Conservation (phyloP, 2,329 filamentous ascomycete species). For the Karstenula rhodostoma region DNA sequence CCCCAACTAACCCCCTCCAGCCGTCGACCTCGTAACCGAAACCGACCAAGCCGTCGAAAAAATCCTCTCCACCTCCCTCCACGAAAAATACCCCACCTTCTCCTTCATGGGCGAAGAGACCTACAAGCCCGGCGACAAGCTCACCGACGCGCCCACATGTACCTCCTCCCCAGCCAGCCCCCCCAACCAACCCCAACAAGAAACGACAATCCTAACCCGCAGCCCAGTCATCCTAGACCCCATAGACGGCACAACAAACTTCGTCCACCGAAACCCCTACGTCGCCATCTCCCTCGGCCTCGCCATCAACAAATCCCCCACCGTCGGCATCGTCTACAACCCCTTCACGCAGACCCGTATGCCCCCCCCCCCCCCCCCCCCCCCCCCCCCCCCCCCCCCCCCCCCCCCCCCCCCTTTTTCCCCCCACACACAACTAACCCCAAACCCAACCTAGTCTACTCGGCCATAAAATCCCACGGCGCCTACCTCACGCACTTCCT, state of each 20-base stretch:
- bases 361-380: neutral
- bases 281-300: slow-evolving; percentile 81
- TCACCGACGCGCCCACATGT: slow-evolving; percentile 73
- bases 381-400: too few relatives aligned
- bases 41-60: slow-evolving; percentile 69
- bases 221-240: slow-evolving; percentile 77
- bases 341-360: slow-evolving; percentile 69
- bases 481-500: slow-evolving; percentile 56
- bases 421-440: too few relatives aligned
- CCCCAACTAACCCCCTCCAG: slow-evolving; percentile 39
- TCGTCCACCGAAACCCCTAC: slow-evolving; percentile 77
- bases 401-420: too few relatives aligned
- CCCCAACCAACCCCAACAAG: neutral
- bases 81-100: slow-evolving; percentile 62
- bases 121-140: slow-evolving; percentile 69
- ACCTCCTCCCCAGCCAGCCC: neutral
- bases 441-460: slow-evolving; percentile 68
- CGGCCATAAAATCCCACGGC: slow-evolving; percentile 72
- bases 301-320: slow-evolving; percentile 67
- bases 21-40: slow-evolving; percentile 69
- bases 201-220: neutral
- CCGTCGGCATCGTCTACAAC: slow-evolving; percentile 81
- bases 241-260: slow-evolving; percentile 84
- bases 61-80: slow-evolving; percentile 62
- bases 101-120: slow-evolving; percentile 67